Percentiles rank a stretch among this genome's conserved stretches.
These are phyloP conservation scores for Alternaria sp. DNA, from an alignment of 2,329 filamentous ascomycete genomes.

Conservation along the genomic window DNA sequence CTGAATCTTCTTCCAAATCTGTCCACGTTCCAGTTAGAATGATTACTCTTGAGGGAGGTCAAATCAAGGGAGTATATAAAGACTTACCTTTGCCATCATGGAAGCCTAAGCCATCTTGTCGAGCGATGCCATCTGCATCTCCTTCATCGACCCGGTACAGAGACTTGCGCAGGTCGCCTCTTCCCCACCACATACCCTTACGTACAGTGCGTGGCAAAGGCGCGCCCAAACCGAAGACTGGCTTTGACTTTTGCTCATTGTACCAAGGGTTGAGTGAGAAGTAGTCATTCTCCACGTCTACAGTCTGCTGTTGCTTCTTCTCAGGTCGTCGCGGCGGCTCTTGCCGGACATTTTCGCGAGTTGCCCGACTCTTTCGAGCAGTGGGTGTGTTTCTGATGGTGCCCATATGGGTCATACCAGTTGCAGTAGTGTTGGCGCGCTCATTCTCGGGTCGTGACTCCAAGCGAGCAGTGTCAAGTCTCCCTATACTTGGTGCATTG, in stretches of 20 bases:
- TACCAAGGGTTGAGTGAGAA: constrained; percentile 61
- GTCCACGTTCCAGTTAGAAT: not conserved
- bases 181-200: constrained; percentile 57
- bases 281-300: constrained; percentile 60
- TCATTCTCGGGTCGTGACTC: constrained; percentile 8
- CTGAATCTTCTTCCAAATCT: constrained; percentile 19
- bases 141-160: constrained; percentile 25
- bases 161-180: constrained; percentile 52
- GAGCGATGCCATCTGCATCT: constrained; percentile 19
- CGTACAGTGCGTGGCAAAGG: constrained; percentile 61
- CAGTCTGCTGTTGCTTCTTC: constrained; percentile 32
- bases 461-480: constrained; percentile 17
- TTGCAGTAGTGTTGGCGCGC: constrained; percentile 10
- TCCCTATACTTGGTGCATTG: constrained; percentile 22
- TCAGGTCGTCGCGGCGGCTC: constrained; percentile 26
- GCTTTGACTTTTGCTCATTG: constrained; percentile 58
- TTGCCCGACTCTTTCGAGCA: constrained; percentile 19
- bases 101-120: constrained; percentile 24
- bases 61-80: not conserved
- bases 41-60: not conserved
- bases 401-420: constrained; percentile 17
- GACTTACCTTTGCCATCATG: constrained; percentile 20
- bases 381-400: constrained; percentile 18
- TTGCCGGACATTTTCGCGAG: constrained; percentile 13
- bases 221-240: constrained; percentile 62